Percentiles rank a stretch among this genome's conserved stretches.
Conservation (phyloP, 805 yeast genomes). For the Candida wancherniae region DNA sequence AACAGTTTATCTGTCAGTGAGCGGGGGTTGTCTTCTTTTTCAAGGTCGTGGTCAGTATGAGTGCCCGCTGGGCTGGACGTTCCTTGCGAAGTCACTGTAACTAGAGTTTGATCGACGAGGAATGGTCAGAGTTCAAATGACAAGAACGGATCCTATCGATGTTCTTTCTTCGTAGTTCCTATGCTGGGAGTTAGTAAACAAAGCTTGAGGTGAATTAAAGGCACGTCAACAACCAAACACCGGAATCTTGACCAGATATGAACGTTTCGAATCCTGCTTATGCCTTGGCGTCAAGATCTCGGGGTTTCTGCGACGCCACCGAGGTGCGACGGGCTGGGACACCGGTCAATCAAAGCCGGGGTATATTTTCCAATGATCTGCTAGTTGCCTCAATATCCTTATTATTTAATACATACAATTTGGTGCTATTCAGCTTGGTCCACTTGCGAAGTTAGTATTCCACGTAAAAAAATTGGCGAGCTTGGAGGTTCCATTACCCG, state of each 20-base stretch:
- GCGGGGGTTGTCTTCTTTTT: constrained; percentile 6
- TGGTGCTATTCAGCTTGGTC: constrained; percentile 4
- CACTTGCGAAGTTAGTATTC: constrained; percentile 7
- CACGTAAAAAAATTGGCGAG: constrained; percentile 12
- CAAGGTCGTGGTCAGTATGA: constrained; percentile 11
- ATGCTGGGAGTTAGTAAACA: constrained; percentile 2
- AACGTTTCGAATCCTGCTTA: too few relatives aligned
- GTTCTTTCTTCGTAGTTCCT: constrained; percentile 27
- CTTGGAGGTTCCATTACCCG: constrained; percentile 9
- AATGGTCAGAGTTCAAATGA: constrained; percentile 7
- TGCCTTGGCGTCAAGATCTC: too few relatives aligned
- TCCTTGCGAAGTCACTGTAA: constrained; percentile 34
- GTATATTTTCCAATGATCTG: too few relatives aligned
- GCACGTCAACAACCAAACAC: too few relatives aligned
- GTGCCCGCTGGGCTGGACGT: constrained; percentile 40
- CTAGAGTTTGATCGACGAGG: too few relatives aligned
- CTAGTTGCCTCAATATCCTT: too few relatives aligned
- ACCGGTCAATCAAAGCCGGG: too few relatives aligned
- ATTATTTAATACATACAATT: constrained; percentile 4
- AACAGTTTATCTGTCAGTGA: constrained; percentile 12
- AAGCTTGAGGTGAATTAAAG: too few relatives aligned
- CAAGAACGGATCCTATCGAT: constrained; percentile 36
- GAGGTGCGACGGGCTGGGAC: too few relatives aligned
- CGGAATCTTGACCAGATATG: too few relatives aligned
- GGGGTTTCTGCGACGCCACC: too few relatives aligned